These are phyloP conservation scores for Fusarium tjaetaba DNA, from an alignment of 2,329 filamentous ascomycete genomes.

Conservation along the genomic window DNA sequence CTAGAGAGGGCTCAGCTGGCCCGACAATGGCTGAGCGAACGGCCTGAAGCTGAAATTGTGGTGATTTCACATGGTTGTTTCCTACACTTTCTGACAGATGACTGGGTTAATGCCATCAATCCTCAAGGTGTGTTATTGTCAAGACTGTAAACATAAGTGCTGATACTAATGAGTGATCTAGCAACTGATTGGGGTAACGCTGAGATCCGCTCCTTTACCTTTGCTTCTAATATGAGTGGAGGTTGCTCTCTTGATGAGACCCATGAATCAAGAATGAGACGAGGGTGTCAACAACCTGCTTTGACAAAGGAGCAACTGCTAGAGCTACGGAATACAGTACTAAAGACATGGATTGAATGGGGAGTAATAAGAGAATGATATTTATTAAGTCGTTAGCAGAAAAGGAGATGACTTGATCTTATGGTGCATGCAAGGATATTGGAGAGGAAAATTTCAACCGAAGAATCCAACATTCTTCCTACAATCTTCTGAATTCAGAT, in stretches of 20 bases:
- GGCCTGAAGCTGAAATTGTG: background rate
- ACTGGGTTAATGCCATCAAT: background rate
- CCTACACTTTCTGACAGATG: background rate
- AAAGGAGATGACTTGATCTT: no score
- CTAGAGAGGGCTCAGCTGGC: background rate
- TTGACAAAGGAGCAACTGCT: background rate
- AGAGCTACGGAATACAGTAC: background rate
- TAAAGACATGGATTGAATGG: background rate
- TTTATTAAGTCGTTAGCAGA: background rate
- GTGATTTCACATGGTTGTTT: constrained; percentile 6
- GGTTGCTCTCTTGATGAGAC: background rate
- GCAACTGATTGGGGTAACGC: background rate
- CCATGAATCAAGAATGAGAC: background rate
- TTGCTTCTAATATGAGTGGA: background rate
- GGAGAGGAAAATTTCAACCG: no score
- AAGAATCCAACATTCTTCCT: no score
- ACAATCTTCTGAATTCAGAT: no score
- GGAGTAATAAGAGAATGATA: background rate
- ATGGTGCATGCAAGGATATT: no score
- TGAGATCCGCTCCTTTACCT: background rate
- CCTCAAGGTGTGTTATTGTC: background rate
- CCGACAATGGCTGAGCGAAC: background rate
- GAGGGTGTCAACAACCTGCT: background rate
- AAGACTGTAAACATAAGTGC: background rate
- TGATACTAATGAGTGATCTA: background rate